Percentiles rank a stretch among this genome's conserved stretches.
Evolutionary conservation across 441 rosid species (phyloP).

Genomic region (Populus trichocarpa): DNA sequence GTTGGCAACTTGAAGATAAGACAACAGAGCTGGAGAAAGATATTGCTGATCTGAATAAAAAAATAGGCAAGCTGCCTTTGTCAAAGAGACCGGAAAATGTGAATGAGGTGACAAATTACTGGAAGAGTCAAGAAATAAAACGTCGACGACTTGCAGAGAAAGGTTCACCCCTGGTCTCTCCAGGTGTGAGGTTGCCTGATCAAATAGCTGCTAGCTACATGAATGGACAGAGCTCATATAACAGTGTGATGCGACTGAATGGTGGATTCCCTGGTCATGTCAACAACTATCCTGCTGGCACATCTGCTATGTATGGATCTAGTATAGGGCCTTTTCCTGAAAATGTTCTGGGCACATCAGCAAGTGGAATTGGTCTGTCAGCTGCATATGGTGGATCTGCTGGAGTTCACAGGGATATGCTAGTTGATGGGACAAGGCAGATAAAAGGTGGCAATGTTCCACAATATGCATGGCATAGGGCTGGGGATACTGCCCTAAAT

Average conservation of each 20-base stretch:
- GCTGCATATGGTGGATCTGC: not conserved
- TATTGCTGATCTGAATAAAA: slow-evolving; percentile 37
- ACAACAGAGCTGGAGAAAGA: slow-evolving; percentile 51
- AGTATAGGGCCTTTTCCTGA: slow-evolving; percentile 35
- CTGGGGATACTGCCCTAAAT: slow-evolving; percentile 10
- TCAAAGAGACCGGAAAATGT: slow-evolving; percentile 46
- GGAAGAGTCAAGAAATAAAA: slow-evolving; percentile 45
- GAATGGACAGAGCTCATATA: slow-evolving; percentile 27
- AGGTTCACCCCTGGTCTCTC: slow-evolving; percentile 35
- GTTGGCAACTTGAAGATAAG: slow-evolving; percentile 48
- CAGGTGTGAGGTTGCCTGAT: slow-evolving; percentile 36
- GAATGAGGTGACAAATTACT: slow-evolving; percentile 25
- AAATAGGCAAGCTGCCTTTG: slow-evolving; percentile 29
- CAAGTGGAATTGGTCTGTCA: slow-evolving; percentile 24
- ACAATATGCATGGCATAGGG: slow-evolving; percentile 24
- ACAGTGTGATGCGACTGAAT: slow-evolving; percentile 17
- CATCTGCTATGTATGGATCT: slow-evolving; percentile 37
- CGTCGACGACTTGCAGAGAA: slow-evolving; percentile 37
- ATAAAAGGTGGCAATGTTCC: slow-evolving; percentile 17
- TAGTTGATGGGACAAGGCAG: slow-evolving; percentile 24
- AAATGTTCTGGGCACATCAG: slow-evolving; percentile 22
- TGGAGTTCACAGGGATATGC: slow-evolving; percentile 22
- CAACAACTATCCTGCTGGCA: slow-evolving; percentile 34
- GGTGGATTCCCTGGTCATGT: slow-evolving; percentile 43
- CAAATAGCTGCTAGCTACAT: slow-evolving; percentile 29